Evolutionary conservation across 73 alveolate species (phyloP), one percentile per base, ranked within the genome.

Genomic region (Stentor roeselii): DNA sequence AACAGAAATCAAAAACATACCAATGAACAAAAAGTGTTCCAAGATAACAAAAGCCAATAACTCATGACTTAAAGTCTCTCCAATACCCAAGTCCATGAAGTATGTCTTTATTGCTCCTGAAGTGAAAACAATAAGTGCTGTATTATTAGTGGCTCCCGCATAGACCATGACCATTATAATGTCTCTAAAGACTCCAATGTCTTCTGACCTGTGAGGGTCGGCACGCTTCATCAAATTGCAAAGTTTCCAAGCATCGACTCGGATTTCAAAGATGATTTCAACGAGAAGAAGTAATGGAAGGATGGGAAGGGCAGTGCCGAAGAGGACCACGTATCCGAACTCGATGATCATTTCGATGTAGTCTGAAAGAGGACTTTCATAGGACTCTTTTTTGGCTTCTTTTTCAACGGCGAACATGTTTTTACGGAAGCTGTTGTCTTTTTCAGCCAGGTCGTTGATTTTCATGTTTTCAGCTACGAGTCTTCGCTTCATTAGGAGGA

Each of bases 171-270:
- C 30, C 0, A 39, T 21, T 31, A 76, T 27, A 76, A 76, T 76
- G 39, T n/a, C 74, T 76, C 37, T 0, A 32, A 32, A 76, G 36
- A 76, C 74, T 6, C 84, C 84, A 40, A 76, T 76, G 39, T 76
- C 84, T 76, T 37, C 84, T 0, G 82, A 31, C 32, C 84, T 34
- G 36, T 39, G 60, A n/a, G 84, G 84, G 74, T 27, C 27, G 6
- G 84, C 60, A 27, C 84, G 0, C 39, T 76, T 39, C 0, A 40
- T 37, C 34, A 76, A 34, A n/a, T 35, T 21, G 36, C 84, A 37
- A 76, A 76, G 34, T 38, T 76, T 76, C 60, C 74, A 76, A 21
- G 84, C 76, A 38, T 76, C 84, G 39, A 76, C 84, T 21, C 84
- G 30, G 36, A 76, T 39, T 76, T 76, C 84, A 27, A 76, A 15